Base-by-base conservation (phyloP, 768 basidiomycete species). In the Kwoniella newhampshirensis region DNA sequence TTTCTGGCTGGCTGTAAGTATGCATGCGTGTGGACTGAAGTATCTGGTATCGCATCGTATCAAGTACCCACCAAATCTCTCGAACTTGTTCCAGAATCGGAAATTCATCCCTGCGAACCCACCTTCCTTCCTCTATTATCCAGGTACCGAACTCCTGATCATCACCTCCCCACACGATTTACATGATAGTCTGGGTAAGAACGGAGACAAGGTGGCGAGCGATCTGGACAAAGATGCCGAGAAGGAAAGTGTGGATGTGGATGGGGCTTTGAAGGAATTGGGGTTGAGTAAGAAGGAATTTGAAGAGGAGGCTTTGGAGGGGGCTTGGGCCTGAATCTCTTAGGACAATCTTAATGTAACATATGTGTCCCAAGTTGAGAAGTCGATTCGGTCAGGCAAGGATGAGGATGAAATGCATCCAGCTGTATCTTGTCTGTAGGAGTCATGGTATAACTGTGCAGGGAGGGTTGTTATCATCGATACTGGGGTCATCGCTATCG, bases 31-130 rank as follows among this genome's bases (percentile, higher is more conserved):
- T n/a, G 11, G 9, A 55, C 30, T 27, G n/a, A 30, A 54, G 15
- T 21, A 11, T 15, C 8, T 40, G 51, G 13, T 45, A 15, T n/a
- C 21, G 25, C 18, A n/a, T 21, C 21, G 25, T 28, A 5, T 36
- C 9, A 35, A 73, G 71, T 73, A 70, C 35, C 68, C 71, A 3
- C 27, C 47, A 17, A 20, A 63, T 7, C 57, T 73, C 7, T 49
- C 62, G 17, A 52, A 59, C 13, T 57, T 73, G 3, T 73, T 73
- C 54, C 27, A 42, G 1, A 46, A 49, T 20, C 43, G 70, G 12
- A 53, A 66, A 5, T 73, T 63, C 50, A 73, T 73, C 40, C 64
- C 71, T 1, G 57, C 64, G 41, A 73, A 73, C 44, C 71, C 71
- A 20, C 52, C 63, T 17, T 45, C 64, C 0, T 67, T 73, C 32